Percentiles rank a stretch among this genome's conserved stretches.
Conservation (phyloP, 129 eudicot genomes). For the Escallonia herrerae region DNA sequence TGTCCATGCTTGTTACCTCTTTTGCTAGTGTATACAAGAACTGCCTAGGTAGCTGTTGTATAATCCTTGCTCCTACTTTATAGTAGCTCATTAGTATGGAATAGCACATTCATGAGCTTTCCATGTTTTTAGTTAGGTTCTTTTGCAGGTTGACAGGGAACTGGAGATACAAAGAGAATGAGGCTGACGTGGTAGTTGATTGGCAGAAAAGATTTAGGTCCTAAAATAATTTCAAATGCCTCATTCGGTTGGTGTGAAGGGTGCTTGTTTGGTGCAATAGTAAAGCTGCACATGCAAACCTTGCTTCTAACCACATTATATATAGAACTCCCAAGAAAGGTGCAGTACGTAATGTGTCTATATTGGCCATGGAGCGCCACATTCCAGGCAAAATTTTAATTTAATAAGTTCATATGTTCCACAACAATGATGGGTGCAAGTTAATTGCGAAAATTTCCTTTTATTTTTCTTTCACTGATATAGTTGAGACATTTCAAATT, state of each 20-base stretch:
- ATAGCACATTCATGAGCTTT: slow-evolving; percentile 43
- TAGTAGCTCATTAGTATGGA: slow-evolving; percentile 22
- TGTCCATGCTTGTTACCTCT: slow-evolving; percentile 34
- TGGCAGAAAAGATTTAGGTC: slow-evolving; percentile 22
- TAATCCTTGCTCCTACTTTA: slow-evolving; percentile 25
- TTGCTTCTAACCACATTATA: slow-evolving; percentile 9
- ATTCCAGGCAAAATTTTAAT: no score
- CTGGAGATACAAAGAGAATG: no score
- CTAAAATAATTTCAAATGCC: slow-evolving; percentile 14
- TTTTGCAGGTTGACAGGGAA: no score
- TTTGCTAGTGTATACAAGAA: neutral
- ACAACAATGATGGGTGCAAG: no score
- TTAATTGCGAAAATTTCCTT: no score
- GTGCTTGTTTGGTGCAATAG: slow-evolving; percentile 12
- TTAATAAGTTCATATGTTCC: no score
- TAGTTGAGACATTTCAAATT: no score
- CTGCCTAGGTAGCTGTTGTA: slow-evolving; percentile 8
- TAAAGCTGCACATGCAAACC: slow-evolving; percentile 19
- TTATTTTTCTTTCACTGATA: no score
- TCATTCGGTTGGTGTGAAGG: slow-evolving; percentile 58
- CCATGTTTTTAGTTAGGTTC: slow-evolving; percentile 48
- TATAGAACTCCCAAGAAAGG: no score
- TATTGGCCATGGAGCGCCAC: no score
- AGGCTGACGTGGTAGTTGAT: no score
- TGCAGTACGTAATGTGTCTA: no score